phyloP scores from a whole-genome alignment of 768 basidiomycete species.

The Peribolospora kevripleyi region DNA sequence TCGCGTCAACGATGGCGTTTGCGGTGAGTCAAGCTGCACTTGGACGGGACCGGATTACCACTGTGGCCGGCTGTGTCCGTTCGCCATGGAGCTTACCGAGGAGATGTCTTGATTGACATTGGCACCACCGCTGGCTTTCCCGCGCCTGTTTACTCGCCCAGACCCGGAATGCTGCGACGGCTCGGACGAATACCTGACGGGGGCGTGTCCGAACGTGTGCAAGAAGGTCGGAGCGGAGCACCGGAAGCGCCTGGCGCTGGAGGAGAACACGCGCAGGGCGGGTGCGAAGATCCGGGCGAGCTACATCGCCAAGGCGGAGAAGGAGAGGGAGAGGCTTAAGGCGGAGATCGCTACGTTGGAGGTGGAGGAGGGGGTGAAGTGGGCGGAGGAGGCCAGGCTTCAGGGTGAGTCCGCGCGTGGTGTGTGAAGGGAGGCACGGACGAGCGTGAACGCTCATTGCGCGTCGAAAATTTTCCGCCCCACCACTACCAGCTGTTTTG shows the following conservation, averaged over 20 bases:
- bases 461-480: too few relatives aligned
- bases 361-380: slow-evolving; percentile 22
- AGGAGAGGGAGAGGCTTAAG: slow-evolving; percentile 69
- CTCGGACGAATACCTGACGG: slow-evolving; percentile 59
- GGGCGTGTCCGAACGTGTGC: slow-evolving; percentile 52
- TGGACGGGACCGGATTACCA: not conserved
- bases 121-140: not conserved
- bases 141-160: slow-evolving; percentile 19
- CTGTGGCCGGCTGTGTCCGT: not conserved
- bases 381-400: slow-evolving; percentile 48
- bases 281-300: slow-evolving; percentile 74
- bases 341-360: slow-evolving; percentile 30
- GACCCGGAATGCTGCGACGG: slow-evolving; percentile 90
- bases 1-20: slow-evolving; percentile 74
- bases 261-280: slow-evolving; percentile 58
- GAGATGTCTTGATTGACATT: not conserved
- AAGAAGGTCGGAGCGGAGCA: slow-evolving; percentile 45
- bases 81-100: not conserved
- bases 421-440: too few relatives aligned
- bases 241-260: slow-evolving; percentile 42
- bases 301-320: slow-evolving; percentile 65
- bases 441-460: too few relatives aligned
- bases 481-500: slow-evolving; percentile 34
- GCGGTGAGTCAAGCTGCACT: slow-evolving; percentile 37
- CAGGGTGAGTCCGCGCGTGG: slow-evolving; percentile 28